Conservation (phyloP, 495 filamentous ascomycete species). For the Tuber magnatum region DNA sequence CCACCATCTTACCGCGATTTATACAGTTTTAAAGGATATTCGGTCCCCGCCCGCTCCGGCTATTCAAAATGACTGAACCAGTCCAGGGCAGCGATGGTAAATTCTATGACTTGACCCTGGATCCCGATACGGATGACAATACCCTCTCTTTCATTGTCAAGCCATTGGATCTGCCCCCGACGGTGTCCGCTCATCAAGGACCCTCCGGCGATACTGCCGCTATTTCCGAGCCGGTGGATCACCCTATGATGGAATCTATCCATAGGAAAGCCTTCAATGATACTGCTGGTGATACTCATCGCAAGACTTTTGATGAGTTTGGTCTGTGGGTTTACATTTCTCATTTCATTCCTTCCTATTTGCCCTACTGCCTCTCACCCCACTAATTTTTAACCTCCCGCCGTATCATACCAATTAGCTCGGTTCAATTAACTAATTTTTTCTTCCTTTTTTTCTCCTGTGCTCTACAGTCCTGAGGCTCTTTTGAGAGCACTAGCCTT, state of each 20-base stretch:
- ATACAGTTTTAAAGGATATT: not conserved
- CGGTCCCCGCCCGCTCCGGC: not conserved
- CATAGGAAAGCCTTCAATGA: not conserved
- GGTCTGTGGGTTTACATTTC: conserved; percentile 56
- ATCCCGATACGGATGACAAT: not conserved
- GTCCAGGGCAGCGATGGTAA: not conserved
- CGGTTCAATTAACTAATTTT: not conserved
- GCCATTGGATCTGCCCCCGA: not conserved
- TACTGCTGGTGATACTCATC: not conserved
- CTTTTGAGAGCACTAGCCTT: conserved; percentile 48
- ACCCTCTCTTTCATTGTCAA: not conserved
- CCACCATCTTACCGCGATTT: not conserved
- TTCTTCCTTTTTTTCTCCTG: no score
- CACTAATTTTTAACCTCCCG: not conserved
- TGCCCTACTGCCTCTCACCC: not conserved
- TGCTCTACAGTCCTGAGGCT: conserved; percentile 40
- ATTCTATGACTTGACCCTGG: not conserved
- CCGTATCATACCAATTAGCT: not conserved
- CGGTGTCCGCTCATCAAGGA: not conserved
- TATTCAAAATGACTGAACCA: not conserved
- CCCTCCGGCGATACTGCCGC: not conserved
- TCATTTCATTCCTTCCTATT: not conserved
- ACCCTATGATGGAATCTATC: not conserved
- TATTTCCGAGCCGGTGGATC: not conserved
- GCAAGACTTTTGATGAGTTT: conserved; percentile 73